These are phyloP conservation scores for Blastobotrys apis DNA, from an alignment of 1,139 yeast species.

Conservation along the genomic window DNA sequence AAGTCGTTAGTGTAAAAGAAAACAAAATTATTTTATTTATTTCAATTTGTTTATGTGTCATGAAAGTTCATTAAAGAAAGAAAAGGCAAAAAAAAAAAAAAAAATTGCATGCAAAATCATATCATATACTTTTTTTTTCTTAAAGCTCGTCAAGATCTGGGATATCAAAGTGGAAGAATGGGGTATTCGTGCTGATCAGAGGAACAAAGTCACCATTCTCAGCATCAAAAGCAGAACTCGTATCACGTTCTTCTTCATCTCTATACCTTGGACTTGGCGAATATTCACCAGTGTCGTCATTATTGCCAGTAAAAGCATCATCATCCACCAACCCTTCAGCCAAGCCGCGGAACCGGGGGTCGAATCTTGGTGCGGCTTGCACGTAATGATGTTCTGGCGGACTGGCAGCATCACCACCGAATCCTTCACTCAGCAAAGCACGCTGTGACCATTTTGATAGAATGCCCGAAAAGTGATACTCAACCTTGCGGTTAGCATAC, in stretches of 20 bases:
- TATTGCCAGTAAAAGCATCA: conserved; percentile 17
- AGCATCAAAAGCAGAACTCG: conserved; percentile 24
- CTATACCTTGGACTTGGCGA: conserved; percentile 10
- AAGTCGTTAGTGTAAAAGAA: neutral
- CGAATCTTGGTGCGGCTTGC: conserved; percentile 20
- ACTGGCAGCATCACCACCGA: conserved; percentile 55
- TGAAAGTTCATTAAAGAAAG: neutral
- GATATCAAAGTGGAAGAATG: conserved; percentile 82
- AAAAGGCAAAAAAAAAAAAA: neutral
- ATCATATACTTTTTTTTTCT: neutral
- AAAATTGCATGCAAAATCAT: neutral
- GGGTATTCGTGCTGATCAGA: conserved; percentile 67
- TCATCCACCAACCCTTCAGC: conserved; percentile 27
- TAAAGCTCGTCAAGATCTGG: conserved; percentile 51
- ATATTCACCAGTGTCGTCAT: neutral
- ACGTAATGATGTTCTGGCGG: conserved; percentile 24
- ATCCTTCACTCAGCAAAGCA: conserved; percentile 70
- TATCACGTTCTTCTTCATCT: conserved; percentile 25
- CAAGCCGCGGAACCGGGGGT: conserved; percentile 17
- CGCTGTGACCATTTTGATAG: conserved; percentile 83
- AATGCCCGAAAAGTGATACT: conserved; percentile 84
- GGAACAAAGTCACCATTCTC: conserved; percentile 44
- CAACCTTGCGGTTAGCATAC: conserved; percentile 80
- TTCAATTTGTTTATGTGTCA: neutral
- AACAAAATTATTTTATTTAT: neutral